Evolutionary conservation across 768 basidiomycete genomes (phyloP).

Genomic region (Termitomyces sp.): DNA sequence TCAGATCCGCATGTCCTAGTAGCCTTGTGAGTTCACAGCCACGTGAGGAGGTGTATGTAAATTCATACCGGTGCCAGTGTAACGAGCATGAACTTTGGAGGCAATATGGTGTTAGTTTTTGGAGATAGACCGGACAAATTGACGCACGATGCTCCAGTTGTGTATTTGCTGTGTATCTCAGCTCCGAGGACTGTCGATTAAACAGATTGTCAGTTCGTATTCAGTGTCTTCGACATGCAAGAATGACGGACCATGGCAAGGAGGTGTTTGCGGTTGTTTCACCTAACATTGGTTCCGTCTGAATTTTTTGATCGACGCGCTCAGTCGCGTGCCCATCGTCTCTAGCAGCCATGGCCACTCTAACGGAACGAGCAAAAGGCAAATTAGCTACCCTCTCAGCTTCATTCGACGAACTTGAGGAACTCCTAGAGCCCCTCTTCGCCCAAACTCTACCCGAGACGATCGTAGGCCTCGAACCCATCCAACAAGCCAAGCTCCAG

Average conservation of each 20-base stretch:
- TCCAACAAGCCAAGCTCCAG: conserved; percentile 83
- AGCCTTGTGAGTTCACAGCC: conserved; percentile 10
- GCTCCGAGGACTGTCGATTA: conserved; percentile 72
- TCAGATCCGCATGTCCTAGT: conserved; percentile 91
- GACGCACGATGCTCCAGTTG: conserved; percentile 90
- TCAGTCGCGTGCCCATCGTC: background rate
- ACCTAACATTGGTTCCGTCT: conserved; percentile 9
- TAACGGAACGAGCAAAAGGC: conserved; percentile 44
- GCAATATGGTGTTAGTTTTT: conserved; percentile 18
- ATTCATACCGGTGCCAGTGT: conserved; percentile 90
- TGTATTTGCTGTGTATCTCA: conserved; percentile 94
- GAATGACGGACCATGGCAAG: conserved; percentile 43
- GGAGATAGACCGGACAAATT: conserved; percentile 9
- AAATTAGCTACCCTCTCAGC: conserved; percentile 48
- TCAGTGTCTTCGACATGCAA: background rate
- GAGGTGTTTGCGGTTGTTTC: conserved; percentile 33
- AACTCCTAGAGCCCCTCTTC: conserved; percentile 63
- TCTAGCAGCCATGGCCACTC: conserved; percentile 37
- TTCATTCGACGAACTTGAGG: conserved; percentile 71
- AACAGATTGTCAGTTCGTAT: conserved; percentile 13
- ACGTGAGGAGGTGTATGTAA: conserved; percentile 1
- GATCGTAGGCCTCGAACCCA: conserved; percentile 57
- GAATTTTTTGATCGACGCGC: conserved; percentile 14
- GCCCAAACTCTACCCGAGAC: conserved; percentile 68
- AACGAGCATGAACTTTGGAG: conserved; percentile 83